A percentile compares a stretch with the other conserved stretches of the same genome.
phyloP scores from a whole-genome alignment of 768 basidiomycete species.

The Leccinum subtestaceum region DNA sequence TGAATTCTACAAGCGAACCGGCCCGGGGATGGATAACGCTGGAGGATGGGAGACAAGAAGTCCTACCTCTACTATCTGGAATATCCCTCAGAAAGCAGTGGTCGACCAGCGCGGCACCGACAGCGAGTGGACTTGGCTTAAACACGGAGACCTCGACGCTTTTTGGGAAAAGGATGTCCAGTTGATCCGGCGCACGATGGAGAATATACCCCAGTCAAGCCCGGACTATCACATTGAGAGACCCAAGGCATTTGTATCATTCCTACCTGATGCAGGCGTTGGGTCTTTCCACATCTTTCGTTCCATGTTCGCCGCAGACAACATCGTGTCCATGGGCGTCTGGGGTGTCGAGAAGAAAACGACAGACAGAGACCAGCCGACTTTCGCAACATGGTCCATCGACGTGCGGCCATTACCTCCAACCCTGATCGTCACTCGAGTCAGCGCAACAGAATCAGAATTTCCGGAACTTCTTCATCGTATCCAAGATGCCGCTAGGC shows the following conservation, averaged over 20 bases:
- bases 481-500: conserved; percentile 36
- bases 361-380: conserved; percentile 2
- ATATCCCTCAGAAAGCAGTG: conserved; percentile 20
- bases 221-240: conserved; percentile 7
- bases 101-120: background rate
- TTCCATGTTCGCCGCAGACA: conserved; percentile 19
- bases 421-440: conserved; percentile 44
- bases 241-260: conserved; percentile 32
- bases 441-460: conserved; percentile 29
- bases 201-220: conserved; percentile 6
- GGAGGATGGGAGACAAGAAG: conserved; percentile 46
- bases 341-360: conserved; percentile 22
- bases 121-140: conserved; percentile 30
- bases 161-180: conserved; percentile 42
- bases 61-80: conserved; percentile 41
- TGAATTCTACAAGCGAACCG: conserved; percentile 43
- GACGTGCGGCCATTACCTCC: conserved; percentile 33
- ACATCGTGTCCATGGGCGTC: conserved; percentile 10
- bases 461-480: conserved; percentile 37
- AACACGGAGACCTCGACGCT: conserved; percentile 33
- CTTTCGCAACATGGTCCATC: conserved; percentile 47
- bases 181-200: conserved; percentile 35
- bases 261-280: conserved; percentile 46
- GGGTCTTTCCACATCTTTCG: conserved; percentile 43
- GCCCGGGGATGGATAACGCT: conserved; percentile 28